Evolutionary conservation across 1,284 basidiomycete genomes (phyloP), one percentile per base, ranked within the genome.

Genomic region (Chiua sp.): DNA sequence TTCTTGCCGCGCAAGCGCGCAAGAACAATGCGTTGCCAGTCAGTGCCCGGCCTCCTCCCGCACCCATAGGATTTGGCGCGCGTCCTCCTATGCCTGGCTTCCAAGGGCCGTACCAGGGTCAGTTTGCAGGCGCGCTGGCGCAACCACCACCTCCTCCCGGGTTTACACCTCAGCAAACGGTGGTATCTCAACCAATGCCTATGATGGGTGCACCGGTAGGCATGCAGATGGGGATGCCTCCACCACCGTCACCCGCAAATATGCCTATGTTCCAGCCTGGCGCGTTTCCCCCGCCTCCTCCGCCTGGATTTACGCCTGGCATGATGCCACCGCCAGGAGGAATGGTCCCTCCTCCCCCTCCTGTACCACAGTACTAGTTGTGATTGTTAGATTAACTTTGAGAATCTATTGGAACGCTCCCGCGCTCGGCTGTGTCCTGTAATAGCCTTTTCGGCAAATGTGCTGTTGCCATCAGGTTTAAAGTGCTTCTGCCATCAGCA

Each of bases 1-100:
- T 98, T 50, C 87, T 99, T 65, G 96, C 97, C 3, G 90, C 94
- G 3, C 96, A 98, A 77, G 97, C 98, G 46, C 87, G 95, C 68
- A 97, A 97, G 77, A 96, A 97, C 77, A 95, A 95, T 65, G 93
- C 93, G 2, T 80, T 95, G 3, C 93, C 94, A 4, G 84, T 87
- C 54, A 81, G 82, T 42, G 83, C 88, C 15, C 86, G 91, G 0
- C 91, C 84, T 18, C 81, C 87, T 2, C 86, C 90, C 7, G 83
- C 89, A 7, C 87, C 87, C 12, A 87, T 87, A 42, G 81, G 82
- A 6, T 90, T 92, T 69, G 89, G 88, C 59, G 78, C 81, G 12
- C 79, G 80, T 32, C 85, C 87, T 42, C 79, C 87, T 46, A 82
- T 85, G 75, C 80, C 86, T 26, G 87, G 86, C 2, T 90, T 82